A percentile compares a stretch with the other conserved stretches of the same genome.
phyloP scores from a whole-genome alignment of 1,139 yeast species.

The Saccharomyces hybrid region DNA sequence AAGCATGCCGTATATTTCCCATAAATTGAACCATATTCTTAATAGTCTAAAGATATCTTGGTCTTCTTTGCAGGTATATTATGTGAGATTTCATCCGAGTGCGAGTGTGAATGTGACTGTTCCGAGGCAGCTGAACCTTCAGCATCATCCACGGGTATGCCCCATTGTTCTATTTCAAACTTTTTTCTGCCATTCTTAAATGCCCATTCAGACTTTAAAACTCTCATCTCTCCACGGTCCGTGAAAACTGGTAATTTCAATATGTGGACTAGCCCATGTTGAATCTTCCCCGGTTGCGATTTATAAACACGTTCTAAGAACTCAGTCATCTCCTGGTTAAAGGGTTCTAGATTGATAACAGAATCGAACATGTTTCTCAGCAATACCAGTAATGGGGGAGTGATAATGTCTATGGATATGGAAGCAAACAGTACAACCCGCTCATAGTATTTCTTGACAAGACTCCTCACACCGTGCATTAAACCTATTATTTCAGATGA shows the following conservation, averaged over 20 bases:
- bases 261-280: slow-evolving; percentile 81
- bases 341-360: slow-evolving; percentile 72
- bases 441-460: slow-evolving; percentile 43
- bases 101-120: slow-evolving; percentile 20
- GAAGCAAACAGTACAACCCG: slow-evolving; percentile 49
- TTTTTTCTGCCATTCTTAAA: slow-evolving; percentile 77
- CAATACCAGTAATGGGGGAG: slow-evolving; percentile 40
- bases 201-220: slow-evolving; percentile 69
- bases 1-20: neutral
- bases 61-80: slow-evolving; percentile 12
- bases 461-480: slow-evolving; percentile 49
- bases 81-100: slow-evolving; percentile 2
- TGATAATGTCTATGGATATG: slow-evolving; percentile 57
- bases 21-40: neutral
- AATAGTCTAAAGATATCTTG: slow-evolving; percentile 15
- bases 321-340: slow-evolving; percentile 64
- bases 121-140: slow-evolving; percentile 29
- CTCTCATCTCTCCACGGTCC: slow-evolving; percentile 74
- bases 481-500: slow-evolving; percentile 53
- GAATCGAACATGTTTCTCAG: slow-evolving; percentile 62
- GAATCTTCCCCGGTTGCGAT: slow-evolving; percentile 55
- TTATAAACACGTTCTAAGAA: slow-evolving; percentile 61
- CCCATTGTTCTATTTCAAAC: slow-evolving; percentile 87
- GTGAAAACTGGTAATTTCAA: slow-evolving; percentile 64
- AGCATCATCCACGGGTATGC: slow-evolving; percentile 85